Percentiles rank a stretch among this genome's conserved stretches.
These are phyloP conservation scores for Sisymbrium altissimum DNA, from an alignment of 345 rosid genomes.

Conservation along the genomic window DNA sequence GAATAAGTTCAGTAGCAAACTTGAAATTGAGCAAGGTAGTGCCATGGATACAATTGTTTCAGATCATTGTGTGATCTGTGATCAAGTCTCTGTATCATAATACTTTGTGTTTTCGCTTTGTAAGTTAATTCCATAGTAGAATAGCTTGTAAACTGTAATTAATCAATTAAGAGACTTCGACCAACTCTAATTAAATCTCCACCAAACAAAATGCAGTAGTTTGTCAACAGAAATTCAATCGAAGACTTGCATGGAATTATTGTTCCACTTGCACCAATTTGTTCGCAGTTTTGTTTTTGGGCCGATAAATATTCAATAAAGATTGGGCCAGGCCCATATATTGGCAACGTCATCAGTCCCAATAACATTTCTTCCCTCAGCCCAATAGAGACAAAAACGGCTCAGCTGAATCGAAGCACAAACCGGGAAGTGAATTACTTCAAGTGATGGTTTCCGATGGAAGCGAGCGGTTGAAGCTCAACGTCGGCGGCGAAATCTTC, in stretches of 20 bases:
- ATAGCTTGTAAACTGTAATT: conserved; percentile 15
- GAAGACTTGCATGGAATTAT: background rate
- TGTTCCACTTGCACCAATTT: background rate
- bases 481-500: conserved; percentile 85
- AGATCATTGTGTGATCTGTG: conserved; percentile 40
- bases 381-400: background rate
- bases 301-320: background rate
- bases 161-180: background rate
- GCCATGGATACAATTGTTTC: conserved; percentile 37
- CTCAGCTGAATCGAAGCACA: background rate
- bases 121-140: background rate
- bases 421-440: background rate
- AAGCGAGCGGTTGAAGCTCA: conserved; percentile 60
- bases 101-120: too few species aligned
- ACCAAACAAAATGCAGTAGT: background rate
- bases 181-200: background rate
- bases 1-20: conserved; percentile 43
- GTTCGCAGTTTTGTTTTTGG: background rate
- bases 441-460: background rate
- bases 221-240: background rate
- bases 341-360: background rate
- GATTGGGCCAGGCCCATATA: background rate
- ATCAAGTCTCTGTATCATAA: background rate
- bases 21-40: conserved; percentile 46
- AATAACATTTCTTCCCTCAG: background rate